A percentile compares a stretch with the other conserved stretches of the same genome.
These are phyloP conservation scores for Gossypium turneri DNA, from an alignment of 345 rosid species.

Conservation along the genomic window DNA sequence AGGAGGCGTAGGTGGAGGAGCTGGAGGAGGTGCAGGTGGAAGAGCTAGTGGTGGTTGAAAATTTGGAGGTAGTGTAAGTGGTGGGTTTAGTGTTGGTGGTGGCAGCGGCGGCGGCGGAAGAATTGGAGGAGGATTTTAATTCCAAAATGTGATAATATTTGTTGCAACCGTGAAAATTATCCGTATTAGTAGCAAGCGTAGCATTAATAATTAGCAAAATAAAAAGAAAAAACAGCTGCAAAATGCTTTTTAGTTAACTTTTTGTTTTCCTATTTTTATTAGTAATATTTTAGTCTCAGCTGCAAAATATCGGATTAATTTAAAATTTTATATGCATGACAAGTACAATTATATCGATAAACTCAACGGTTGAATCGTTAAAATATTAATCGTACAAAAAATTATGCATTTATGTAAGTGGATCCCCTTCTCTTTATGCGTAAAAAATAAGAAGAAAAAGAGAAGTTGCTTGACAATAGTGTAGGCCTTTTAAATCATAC, in stretches of 20 bases:
- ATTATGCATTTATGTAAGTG: no score
- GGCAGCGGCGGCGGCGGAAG: conserved; percentile 25
- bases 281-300: no score
- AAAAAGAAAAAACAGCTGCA: background rate
- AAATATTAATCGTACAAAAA: no score
- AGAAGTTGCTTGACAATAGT: no score
- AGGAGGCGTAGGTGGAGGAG: background rate
- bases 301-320: no score
- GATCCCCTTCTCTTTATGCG: no score
- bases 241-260: background rate
- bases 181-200: background rate
- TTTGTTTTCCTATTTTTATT: background rate
- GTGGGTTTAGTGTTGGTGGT: conserved; percentile 7
- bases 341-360: no score
- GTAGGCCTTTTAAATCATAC: no score
- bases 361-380: no score
- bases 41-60: background rate
- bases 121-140: conserved; percentile 5
- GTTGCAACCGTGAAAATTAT: background rate
- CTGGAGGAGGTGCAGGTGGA: conserved; percentile 10
- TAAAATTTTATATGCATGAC: no score
- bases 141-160: background rate
- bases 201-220: background rate
- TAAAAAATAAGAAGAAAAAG: no score
- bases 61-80: background rate